These are phyloP conservation scores for Harringtonia lauricola DNA, from an alignment of 2,329 filamentous ascomycete genomes.

Conservation along the genomic window DNA sequence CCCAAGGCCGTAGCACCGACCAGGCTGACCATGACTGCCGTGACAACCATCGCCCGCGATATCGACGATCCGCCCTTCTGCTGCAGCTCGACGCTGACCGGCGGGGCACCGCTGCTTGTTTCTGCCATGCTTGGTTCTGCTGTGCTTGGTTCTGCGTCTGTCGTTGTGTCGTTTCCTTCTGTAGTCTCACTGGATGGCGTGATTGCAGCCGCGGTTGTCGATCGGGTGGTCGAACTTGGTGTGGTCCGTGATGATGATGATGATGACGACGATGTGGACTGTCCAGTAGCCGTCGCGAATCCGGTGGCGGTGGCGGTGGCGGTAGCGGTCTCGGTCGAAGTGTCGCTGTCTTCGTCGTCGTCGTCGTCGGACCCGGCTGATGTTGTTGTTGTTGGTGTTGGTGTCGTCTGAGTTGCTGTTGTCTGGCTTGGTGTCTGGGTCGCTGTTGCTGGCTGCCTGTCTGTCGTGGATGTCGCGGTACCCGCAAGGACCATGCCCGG, in stretches of 20 bases:
- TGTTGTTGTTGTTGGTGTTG: background rate
- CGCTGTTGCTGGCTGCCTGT: too few species aligned
- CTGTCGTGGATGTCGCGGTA: background rate
- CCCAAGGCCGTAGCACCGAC: background rate
- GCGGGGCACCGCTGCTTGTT: background rate
- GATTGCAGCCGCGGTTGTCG: background rate
- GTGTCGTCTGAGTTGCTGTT: background rate
- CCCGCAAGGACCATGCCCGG: slow-evolving; percentile 17
- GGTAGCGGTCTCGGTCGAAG: background rate
- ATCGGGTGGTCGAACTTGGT: background rate
- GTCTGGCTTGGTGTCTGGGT: background rate
- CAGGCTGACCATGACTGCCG: background rate
- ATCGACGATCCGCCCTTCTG: background rate
- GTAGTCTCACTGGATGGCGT: too few species aligned
- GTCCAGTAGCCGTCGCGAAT: background rate
- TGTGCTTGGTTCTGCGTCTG: too few species aligned
- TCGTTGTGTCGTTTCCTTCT: too few species aligned
- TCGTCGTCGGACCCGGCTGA: background rate
- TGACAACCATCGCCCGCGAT: background rate
- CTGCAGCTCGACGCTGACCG: background rate
- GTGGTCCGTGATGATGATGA: background rate
- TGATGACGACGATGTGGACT: background rate
- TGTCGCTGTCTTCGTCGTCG: background rate
- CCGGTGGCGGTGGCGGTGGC: background rate
- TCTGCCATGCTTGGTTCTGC: background rate